A percentile compares a stretch with the other conserved stretches of the same genome.
Evolutionary conservation across 208 protist species (phyloP).

Genomic region (Wallacemonas sp.): DNA sequence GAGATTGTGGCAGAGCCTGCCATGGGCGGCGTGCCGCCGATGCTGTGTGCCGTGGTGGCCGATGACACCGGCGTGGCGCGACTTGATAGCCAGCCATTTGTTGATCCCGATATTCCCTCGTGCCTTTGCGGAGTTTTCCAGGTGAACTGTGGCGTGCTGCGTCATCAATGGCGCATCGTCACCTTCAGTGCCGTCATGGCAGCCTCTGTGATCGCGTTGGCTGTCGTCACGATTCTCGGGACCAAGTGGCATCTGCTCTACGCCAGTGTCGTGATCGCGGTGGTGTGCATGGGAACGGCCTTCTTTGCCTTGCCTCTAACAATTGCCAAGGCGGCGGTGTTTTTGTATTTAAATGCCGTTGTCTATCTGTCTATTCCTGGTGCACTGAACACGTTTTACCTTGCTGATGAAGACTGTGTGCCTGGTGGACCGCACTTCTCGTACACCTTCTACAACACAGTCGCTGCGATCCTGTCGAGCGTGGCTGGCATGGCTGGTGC

Average conservation of each 20-base stretch:
- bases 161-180: constrained; percentile 27
- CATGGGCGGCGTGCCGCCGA: constrained; percentile 1
- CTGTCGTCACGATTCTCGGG: constrained; percentile 26
- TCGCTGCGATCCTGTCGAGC: constrained; percentile 21
- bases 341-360: constrained; percentile 30
- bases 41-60: not conserved
- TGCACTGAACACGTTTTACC: constrained; percentile 40
- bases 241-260: constrained; percentile 24
- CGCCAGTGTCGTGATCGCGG: constrained; percentile 14
- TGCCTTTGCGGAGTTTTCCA: constrained; percentile 37
- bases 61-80: not conserved
- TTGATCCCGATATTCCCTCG: constrained; percentile 7
- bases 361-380: constrained; percentile 47
- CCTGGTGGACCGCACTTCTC: constrained; percentile 41
- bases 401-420: constrained; percentile 25
- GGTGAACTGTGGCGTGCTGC: constrained; percentile 36
- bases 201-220: constrained; percentile 23
- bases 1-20: constrained; percentile 19
- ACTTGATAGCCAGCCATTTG: constrained; percentile 1
- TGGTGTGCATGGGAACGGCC: constrained; percentile 18
- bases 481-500: constrained; percentile 24
- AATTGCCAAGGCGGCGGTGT: constrained; percentile 45
- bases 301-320: constrained; percentile 37
- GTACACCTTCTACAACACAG: constrained; percentile 49
- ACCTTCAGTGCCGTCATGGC: constrained; percentile 35